phyloP scores from a whole-genome alignment of 139 green algal species.

The Axilococcus clingmanii region DNA sequence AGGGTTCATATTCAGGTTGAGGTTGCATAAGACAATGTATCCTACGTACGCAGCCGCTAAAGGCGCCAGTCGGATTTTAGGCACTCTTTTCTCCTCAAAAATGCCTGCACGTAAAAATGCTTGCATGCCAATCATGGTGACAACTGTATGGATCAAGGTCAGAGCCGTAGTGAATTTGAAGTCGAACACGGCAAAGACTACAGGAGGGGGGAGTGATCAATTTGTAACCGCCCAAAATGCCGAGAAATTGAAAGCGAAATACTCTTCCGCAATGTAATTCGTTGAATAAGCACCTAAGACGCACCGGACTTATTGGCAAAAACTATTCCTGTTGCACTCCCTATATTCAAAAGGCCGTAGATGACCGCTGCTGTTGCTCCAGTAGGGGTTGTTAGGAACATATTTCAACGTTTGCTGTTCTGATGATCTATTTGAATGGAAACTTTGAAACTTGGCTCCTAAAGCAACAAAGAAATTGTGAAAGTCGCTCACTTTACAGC shows the following conservation, averaged over 20 bases:
- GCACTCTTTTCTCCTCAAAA: conserved; percentile 52
- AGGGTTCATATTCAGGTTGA: conserved; percentile 80
- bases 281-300: neutral
- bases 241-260: neutral
- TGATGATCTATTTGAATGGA: too few relatives aligned
- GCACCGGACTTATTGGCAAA: conserved; percentile 78
- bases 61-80: conserved; percentile 33
- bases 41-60: conserved; percentile 70
- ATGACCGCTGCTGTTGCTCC: conserved; percentile 21
- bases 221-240: neutral
- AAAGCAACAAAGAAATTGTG: too few relatives aligned
- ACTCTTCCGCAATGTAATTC: neutral
- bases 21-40: conserved; percentile 83
- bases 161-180: conserved; percentile 74
- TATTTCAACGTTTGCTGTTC: too few relatives aligned
- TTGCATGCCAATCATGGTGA: conserved; percentile 54
- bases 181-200: conserved; percentile 48
- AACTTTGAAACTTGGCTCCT: too few relatives aligned
- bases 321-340: conserved; percentile 48
- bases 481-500: too few relatives aligned
- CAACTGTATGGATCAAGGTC: conserved; percentile 74
- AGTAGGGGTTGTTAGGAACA: too few relatives aligned
- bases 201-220: neutral
- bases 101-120: conserved; percentile 22
- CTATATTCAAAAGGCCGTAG: conserved; percentile 58